Evolutionary conservation across 768 basidiomycete species (phyloP).

Genomic region (Psilocybe tampanensis): DNA sequence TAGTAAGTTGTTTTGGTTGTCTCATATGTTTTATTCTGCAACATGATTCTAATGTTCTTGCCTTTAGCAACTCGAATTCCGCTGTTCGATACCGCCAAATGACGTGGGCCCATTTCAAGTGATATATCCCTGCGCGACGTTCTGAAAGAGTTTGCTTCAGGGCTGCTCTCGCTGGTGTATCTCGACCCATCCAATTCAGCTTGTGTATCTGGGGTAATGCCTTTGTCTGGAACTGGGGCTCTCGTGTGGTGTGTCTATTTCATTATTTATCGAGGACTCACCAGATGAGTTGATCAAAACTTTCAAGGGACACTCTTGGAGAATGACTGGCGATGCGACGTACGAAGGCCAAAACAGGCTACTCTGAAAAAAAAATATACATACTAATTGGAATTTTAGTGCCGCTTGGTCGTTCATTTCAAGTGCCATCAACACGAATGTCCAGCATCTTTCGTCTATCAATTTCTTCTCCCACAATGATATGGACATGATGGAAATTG

Average conservation of each 20-base stretch:
- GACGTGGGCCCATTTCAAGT: slow-evolving; percentile 37
- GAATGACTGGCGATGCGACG: slow-evolving; percentile 18
- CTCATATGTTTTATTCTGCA: not conserved
- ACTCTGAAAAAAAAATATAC: not conserved
- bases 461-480: slow-evolving; percentile 56
- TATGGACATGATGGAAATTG: slow-evolving; percentile 62
- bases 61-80: slow-evolving; percentile 53
- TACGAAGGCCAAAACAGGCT: not conserved
- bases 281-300: not conserved
- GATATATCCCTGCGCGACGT: not conserved
- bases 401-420: slow-evolving; percentile 54
- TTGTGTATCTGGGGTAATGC: slow-evolving; percentile 58
- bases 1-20: slow-evolving; percentile 9
- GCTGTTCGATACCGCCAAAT: slow-evolving; percentile 58
- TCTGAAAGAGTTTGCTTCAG: slow-evolving; percentile 25
- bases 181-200: slow-evolving; percentile 48
- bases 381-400: slow-evolving; percentile 19
- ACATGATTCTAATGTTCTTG: not conserved
- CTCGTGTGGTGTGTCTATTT: slow-evolving; percentile 33
- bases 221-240: slow-evolving; percentile 60
- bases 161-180: slow-evolving; percentile 44
- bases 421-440: slow-evolving; percentile 47
- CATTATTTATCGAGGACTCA: not conserved
- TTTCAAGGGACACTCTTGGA: slow-evolving; percentile 20
- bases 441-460: slow-evolving; percentile 39